Evolutionary conservation across 495 filamentous ascomycete species (phyloP), one percentile per base, ranked within the genome.

Genomic region (Ramalina peruviana): DNA sequence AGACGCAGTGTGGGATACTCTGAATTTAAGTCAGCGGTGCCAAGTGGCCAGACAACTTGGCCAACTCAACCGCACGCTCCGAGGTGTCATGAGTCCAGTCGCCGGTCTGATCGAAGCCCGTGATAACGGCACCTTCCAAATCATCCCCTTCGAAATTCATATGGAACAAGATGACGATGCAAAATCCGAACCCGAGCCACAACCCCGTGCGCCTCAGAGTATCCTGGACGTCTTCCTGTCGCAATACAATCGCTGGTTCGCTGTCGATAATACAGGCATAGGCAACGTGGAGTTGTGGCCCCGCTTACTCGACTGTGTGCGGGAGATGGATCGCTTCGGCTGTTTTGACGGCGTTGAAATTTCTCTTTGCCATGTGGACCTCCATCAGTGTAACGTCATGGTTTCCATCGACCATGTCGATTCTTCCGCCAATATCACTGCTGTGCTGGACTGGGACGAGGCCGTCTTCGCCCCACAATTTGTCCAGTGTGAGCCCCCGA

Each of bases 401-500:
- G 63, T 58, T 10, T 48, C 60, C 5, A 40, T 51, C 1, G 16
- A 54, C 2, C 25, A 58, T 3, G 20, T 52, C 1, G 43, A 40
- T 9, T 20, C 10, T 36, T 12, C 48, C 3, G 43, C 57, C 30
- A 43, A 52, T 10, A 53, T 68, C 10, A 57, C 67, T 3, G 65
- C 47, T 1, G 52, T 68, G 33, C 51, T 70, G 4, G 65, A 70
- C 50, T 70, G 67, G 67, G 67, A 70, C 38, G 54, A 59, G 16
- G 59, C 67, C 15, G 44, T 63, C 17, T 59, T 70, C 43, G 64
- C 58, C 1, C 67, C 67, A 0, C 45, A 51, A 21, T 65, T 65
- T 36, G 58, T 70, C 23, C 57, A 49, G 25, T 67, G 64, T 41
- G 40, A 51, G 11, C 66, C 65, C 1, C 67, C 67, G 15, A 42